Percentiles rank a stretch among this genome's conserved stretches.
Evolutionary conservation across 108 stramenopile genomes (phyloP).

Genomic region (Chaetoceros tenuissimus): DNA sequence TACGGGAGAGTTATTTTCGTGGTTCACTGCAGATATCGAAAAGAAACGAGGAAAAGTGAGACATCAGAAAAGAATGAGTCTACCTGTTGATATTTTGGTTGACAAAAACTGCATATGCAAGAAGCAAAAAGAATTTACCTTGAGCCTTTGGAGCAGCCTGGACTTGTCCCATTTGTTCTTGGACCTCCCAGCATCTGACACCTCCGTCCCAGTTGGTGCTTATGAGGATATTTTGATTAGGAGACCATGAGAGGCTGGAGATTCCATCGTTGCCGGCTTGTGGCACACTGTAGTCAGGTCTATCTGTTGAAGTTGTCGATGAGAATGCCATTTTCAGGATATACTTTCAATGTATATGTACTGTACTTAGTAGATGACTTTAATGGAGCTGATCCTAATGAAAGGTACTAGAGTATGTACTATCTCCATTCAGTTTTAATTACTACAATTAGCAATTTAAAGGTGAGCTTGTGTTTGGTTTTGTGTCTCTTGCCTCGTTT

Average conservation of each 20-base stretch:
- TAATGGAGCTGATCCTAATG: too few species aligned
- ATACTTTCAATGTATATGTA: neutral
- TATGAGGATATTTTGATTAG: conserved; percentile 62
- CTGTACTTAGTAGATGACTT: too few species aligned
- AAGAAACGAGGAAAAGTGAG: neutral
- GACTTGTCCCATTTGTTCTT: conserved; percentile 62
- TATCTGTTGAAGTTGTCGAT: conserved; percentile 24
- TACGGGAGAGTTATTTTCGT: conserved; percentile 54
- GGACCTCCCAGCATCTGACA: conserved; percentile 81
- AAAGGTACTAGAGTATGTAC: too few species aligned
- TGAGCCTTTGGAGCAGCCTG: conserved; percentile 68
- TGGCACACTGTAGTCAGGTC: conserved; percentile 60
- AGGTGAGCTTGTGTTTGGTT: neutral
- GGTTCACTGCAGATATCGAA: conserved; percentile 37
- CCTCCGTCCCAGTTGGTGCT: conserved; percentile 80
- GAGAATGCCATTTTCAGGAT: neutral
- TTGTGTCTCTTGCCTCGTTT: neutral
- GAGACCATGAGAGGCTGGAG: conserved; percentile 58
- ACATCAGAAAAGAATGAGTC: neutral
- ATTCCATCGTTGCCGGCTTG: conserved; percentile 71
- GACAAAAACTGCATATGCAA: neutral
- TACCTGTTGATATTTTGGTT: too few species aligned
- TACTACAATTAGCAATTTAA: too few species aligned
- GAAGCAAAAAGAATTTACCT: conserved; percentile 42
- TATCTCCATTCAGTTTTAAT: too few species aligned